Conservation (phyloP, 2,329 filamentous ascomycete genomes). For the Dryadomyces quercus-mongolicae region DNA sequence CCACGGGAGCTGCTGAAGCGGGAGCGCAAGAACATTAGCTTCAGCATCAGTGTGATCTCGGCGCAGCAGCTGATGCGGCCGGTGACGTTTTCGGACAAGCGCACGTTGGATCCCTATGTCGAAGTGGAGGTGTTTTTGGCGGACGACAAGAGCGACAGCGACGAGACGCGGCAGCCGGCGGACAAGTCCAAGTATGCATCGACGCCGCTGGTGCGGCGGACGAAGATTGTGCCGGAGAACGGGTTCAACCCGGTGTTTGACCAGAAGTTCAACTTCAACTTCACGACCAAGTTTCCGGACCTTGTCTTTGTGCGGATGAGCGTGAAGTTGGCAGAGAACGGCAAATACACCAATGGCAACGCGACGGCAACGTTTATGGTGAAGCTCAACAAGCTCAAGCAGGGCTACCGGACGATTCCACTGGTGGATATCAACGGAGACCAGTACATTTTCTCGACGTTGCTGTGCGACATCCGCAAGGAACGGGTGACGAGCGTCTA, state of each 20-base stretch:
- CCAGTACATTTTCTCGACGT: conserved; percentile 84
- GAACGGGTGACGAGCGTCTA: conserved; percentile 44
- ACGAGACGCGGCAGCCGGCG: conserved; percentile 58
- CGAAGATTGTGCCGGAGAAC: conserved; percentile 71
- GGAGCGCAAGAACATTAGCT: conserved; percentile 70
- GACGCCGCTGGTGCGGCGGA: conserved; percentile 40
- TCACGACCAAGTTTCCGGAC: conserved; percentile 90
- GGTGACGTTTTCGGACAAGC: conserved; percentile 37
- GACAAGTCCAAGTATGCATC: background rate
- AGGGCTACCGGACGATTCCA: conserved; percentile 86
- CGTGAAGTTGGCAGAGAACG: conserved; percentile 76
- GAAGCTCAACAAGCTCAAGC: conserved; percentile 78
- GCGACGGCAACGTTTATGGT: conserved; percentile 77
- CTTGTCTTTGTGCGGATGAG: conserved; percentile 90
- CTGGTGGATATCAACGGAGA: conserved; percentile 82
- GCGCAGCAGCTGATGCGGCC: conserved; percentile 86
- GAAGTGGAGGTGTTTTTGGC: conserved; percentile 92
- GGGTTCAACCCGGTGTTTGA: conserved; percentile 89
- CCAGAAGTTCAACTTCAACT: conserved; percentile 62
- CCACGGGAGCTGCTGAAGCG: conserved; percentile 47
- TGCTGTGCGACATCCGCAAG: conserved; percentile 79
- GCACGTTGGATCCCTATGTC: conserved; percentile 81
- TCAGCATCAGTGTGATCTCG: conserved; percentile 80
- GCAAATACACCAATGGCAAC: conserved; percentile 51
- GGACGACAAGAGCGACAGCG: conserved; percentile 86